Evolutionary conservation across 805 yeast genomes (phyloP), one percentile per base, ranked within the genome.

Genomic region (Starmerella potacharoeniae): DNA sequence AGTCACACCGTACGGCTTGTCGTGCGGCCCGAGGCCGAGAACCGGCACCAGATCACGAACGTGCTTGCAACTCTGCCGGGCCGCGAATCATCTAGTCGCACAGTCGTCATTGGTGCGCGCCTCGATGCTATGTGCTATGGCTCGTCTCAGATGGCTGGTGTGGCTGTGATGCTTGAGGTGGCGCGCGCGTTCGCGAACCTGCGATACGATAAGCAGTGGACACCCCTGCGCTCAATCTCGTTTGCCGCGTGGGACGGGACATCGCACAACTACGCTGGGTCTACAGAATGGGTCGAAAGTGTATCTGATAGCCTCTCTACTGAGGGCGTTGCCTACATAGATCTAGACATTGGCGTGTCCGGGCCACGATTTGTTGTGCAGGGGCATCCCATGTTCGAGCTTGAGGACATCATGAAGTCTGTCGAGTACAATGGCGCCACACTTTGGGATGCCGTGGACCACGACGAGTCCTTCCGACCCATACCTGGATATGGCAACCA

Each of bases 211-310:
- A 77, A 76, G 62, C 80, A 82, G 57, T 90, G 97, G 97, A 72
- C 74, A 47, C 97, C 97, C 0, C 68, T 88, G 41, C 77, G 97
- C 66, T 76, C 90, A 3, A 82, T 90, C 13, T 83, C 83, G 64
- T 89, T 90, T 70, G 80, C 81, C 0, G 86, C 95, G 0, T 88
- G 85, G 72, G 95, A 90, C 63, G 96, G 86, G 0, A 72, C 84
- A 0, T 81, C 82, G 58, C 88, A 84, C 64, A 89, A 89, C 65
- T 71, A 76, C 60, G 95, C 93, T 0, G 97, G 97, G 0, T 75
- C 86, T n/a, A 76, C 89, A 0, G 91, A 84, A 63, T 81, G 90
- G 77, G 74, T 83, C 6, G 86, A 84, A 61, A 71, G 74, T 39
- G 76, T 77, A 55, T 66, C 71, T n/a, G 75, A 77, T 29, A 75